These are phyloP conservation scores for Fusarium chaquense DNA, from an alignment of 2,329 filamentous ascomycete genomes.

Conservation along the genomic window DNA sequence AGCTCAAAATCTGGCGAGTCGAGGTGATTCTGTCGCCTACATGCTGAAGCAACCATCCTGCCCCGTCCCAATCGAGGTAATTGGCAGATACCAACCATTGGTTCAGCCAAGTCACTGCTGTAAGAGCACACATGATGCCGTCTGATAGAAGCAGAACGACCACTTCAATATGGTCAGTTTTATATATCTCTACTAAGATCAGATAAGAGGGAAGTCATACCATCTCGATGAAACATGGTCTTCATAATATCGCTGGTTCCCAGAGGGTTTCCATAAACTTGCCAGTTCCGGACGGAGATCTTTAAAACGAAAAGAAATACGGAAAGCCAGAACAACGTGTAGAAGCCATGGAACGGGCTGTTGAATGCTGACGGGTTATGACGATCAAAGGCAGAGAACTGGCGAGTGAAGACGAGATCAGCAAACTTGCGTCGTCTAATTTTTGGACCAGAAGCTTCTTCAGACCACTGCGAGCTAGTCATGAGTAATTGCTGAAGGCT, in stretches of 20 bases:
- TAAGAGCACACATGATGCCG: constrained; percentile 74
- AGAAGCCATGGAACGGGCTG: constrained; percentile 83
- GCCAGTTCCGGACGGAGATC: constrained; percentile 76
- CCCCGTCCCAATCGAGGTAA: constrained; percentile 74
- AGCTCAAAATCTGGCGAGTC: not conserved
- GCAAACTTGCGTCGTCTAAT: constrained; percentile 51
- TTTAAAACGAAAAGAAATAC: constrained; percentile 75
- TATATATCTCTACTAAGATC: no score
- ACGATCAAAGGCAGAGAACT: constrained; percentile 80
- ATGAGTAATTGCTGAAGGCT: constrained; percentile 48
- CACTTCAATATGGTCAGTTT: constrained; percentile 52
- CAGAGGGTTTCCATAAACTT: constrained; percentile 74
- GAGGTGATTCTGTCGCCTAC: constrained; percentile 50
- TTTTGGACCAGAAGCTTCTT: constrained; percentile 34
- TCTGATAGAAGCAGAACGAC: constrained; percentile 71
- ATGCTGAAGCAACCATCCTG: constrained; percentile 81
- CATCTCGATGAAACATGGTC: constrained; percentile 70
- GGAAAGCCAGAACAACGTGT: constrained; percentile 81
- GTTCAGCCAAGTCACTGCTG: constrained; percentile 73
- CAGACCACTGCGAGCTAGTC: constrained; percentile 41
- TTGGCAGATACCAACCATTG: constrained; percentile 70
- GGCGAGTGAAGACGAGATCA: constrained; percentile 75
- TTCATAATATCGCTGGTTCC: constrained; percentile 79
- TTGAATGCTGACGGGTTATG: constrained; percentile 74
- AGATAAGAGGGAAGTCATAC: constrained; percentile 43